phyloP scores from a whole-genome alignment of 78 protist genomes.

The Dictyostelium firmibasis region DNA sequence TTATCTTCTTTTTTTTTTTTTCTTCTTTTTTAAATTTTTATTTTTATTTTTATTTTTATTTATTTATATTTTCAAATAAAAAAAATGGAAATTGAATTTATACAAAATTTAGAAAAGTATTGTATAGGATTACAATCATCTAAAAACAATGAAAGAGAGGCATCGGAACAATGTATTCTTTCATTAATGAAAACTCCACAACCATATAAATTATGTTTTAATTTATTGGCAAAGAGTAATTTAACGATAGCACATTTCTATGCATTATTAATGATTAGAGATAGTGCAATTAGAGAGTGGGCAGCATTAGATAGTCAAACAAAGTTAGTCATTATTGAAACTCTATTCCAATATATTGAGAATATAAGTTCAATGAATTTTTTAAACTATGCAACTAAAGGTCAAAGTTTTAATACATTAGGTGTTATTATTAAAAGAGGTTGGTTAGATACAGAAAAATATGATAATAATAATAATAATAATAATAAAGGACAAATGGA shows the following conservation, averaged over 20 bases:
- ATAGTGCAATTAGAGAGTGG: slow-evolving; percentile 56
- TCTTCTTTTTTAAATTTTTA: background rate
- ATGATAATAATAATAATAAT: too few species aligned
- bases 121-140: slow-evolving; percentile 26
- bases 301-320: background rate
- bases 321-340: background rate
- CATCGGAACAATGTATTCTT: background rate
- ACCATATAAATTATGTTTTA: slow-evolving; percentile 45
- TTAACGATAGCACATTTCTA: slow-evolving; percentile 45
- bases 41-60: background rate
- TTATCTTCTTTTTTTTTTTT: background rate
- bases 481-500: background rate
- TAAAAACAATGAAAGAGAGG: background rate
- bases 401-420: slow-evolving; percentile 37
- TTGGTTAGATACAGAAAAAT: slow-evolving; percentile 54
- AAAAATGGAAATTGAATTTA: slow-evolving; percentile 15
- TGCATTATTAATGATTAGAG: slow-evolving; percentile 16
- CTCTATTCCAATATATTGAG: slow-evolving; percentile 6
- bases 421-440: slow-evolving; percentile 56
- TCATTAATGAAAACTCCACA: background rate
- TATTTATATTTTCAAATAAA: background rate
- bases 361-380: background rate
- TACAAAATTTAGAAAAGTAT: background rate
- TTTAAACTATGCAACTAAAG: background rate
- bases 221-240: background rate